Base-by-base conservation (phyloP, 73 alveolate genomes). In the Diophrys appendiculata region DNA sequence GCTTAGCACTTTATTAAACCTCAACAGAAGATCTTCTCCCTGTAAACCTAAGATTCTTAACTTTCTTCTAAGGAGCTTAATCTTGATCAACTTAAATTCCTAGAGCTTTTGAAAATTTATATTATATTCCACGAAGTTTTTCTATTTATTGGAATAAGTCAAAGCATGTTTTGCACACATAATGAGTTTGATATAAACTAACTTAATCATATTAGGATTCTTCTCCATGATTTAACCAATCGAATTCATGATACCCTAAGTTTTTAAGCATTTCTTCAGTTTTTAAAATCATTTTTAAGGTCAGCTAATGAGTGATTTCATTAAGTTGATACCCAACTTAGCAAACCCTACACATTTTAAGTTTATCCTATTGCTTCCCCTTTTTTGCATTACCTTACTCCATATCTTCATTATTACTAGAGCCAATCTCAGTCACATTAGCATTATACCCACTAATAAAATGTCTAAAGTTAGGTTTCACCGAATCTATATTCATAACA, bases 331-430 rank as follows among this genome's bases (percentile, higher is more conserved):
- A 89, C 1, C 83, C 84, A 29, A 81, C 67, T 55, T 85, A 81
- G 77, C 95, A 89, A 73, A 84, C 84, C 54, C 89, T 89, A 35
- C 95, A 89, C 68, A 89, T 89, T 75, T 86, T 89, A 22, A 83
- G 65, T 33, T 89, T 89, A 30, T 77, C 72, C 56, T 69, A 83
- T 81, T 0, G 75, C 28, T 79, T 79, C n/a, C 75, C 77, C 43
- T 79, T 35, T 31, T 0, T 31, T 11, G 29, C 77, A 26, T 52
- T 54, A 22, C 69, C n/a, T n/a, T n/a, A n/a, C n/a, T n/a, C n/a
- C n/a, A n/a, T n/a, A n/a, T n/a, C n/a, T 70, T 68, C 84, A 78
- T 71, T 88, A 89, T 13, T 75, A 87, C 70, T 73, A 76, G 34
- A 78, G 28, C 29, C 68, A 77, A 18, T 77, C 88, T 52, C 80